A percentile compares a stretch with the other conserved stretches of the same genome.
phyloP scores from a whole-genome alignment of 2,329 filamentous ascomycete species.

The Dactylellina sp. region DNA sequence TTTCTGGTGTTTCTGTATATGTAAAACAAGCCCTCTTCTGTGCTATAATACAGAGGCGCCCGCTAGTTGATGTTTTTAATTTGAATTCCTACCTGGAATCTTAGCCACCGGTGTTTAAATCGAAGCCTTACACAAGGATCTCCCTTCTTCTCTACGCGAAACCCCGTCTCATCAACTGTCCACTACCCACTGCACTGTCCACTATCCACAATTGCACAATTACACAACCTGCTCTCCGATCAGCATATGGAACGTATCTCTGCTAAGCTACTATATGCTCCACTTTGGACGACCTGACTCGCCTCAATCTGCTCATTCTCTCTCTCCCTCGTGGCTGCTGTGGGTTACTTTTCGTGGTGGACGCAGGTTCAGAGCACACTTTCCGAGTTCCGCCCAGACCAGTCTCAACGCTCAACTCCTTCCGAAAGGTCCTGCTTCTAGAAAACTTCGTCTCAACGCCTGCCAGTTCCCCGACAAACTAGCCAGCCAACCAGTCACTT shows the following conservation, averaged over 20 bases:
- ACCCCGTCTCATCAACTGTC: slow-evolving; percentile 27
- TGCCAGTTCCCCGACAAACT: slow-evolving; percentile 4
- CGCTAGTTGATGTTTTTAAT: slow-evolving; percentile 18
- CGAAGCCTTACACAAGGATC: slow-evolving; percentile 38
- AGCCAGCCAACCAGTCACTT: no score
- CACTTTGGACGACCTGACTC: slow-evolving; percentile 17
- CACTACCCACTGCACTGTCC: no score
- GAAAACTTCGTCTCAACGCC: slow-evolving; percentile 34
- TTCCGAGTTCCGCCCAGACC: slow-evolving; percentile 33
- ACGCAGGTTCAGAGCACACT: slow-evolving; percentile 8
- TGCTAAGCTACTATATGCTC: no score
- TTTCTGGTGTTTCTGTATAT: slow-evolving; percentile 1
- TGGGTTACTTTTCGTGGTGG: slow-evolving; percentile 1
- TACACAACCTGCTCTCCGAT: slow-evolving; percentile 10
- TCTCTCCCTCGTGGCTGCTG: slow-evolving; percentile 3
- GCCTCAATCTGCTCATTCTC: slow-evolving; percentile 16
- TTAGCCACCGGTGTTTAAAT: slow-evolving; percentile 11
- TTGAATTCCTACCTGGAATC: slow-evolving; percentile 8
- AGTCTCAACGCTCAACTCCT: slow-evolving; percentile 1
- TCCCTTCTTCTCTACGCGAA: slow-evolving; percentile 32
- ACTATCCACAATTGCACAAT: slow-evolving; percentile 19
- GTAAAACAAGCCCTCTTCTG: slow-evolving; percentile 47
- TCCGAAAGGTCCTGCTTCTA: slow-evolving; percentile 19
- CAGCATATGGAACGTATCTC: slow-evolving; percentile 1
- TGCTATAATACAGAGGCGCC: slow-evolving; percentile 42